Evolutionary conservation across 2,329 filamentous ascomycete species (phyloP).

Genomic region (Exserohilum rostratum): DNA sequence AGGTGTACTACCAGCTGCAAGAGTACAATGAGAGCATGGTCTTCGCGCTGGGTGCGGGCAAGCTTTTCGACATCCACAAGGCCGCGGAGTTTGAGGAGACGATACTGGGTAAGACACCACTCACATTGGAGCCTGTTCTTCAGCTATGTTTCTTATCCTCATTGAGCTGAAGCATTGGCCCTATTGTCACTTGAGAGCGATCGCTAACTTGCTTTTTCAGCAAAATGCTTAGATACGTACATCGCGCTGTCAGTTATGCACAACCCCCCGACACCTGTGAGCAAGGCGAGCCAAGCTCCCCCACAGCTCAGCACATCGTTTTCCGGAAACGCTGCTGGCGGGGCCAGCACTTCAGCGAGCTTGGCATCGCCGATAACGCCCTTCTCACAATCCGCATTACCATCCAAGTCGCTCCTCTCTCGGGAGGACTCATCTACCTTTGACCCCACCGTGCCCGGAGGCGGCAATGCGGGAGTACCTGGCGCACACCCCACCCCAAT

Average conservation of each 20-base stretch:
- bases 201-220: constrained; percentile 46
- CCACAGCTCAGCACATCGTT: constrained; percentile 84
- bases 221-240: constrained; percentile 97
- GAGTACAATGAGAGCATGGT: constrained; percentile 99
- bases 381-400: constrained; percentile 90
- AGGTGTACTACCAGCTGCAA: constrained; percentile 98
- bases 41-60: constrained; percentile 91
- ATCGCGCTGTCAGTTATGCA: constrained; percentile 76
- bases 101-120: constrained; percentile 72
- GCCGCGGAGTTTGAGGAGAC: constrained; percentile 98
- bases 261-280: constrained; percentile 58
- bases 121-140: neutral
- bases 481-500: constrained; percentile 64
- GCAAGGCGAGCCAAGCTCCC: constrained; percentile 58
- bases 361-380: constrained; percentile 89
- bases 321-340: constrained; percentile 68
- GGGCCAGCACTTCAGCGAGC: constrained; percentile 66
- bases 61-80: constrained; percentile 90
- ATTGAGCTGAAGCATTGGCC: neutral
- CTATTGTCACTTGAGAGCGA: neutral
- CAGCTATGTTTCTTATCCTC: neutral
- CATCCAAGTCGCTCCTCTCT: constrained; percentile 93
- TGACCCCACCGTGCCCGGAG: constrained; percentile 62
- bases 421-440: constrained; percentile 72
- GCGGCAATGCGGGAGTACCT: constrained; percentile 61